phyloP scores from a whole-genome alignment of 2,329 filamentous ascomycete genomes.

The Trichoderma citrinoviride region DNA sequence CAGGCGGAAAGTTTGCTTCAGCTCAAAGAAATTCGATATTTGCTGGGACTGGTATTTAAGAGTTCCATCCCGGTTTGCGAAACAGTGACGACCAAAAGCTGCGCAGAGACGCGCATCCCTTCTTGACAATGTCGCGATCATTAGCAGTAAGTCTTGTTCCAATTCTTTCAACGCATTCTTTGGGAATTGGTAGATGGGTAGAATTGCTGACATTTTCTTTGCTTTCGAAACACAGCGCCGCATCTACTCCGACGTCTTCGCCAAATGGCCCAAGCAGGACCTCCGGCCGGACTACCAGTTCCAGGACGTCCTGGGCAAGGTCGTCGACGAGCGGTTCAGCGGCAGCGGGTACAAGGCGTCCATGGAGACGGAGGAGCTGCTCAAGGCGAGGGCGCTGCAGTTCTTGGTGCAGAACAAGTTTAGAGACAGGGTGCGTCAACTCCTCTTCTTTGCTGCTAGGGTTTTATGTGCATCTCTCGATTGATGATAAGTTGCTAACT shows the following conservation, averaged over 20 bases:
- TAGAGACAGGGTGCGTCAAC: constrained; percentile 47
- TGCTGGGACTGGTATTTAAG: neutral
- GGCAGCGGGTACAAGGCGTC: constrained; percentile 32
- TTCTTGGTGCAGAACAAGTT: constrained; percentile 60
- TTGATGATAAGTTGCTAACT: constrained; percentile 17
- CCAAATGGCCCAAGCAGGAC: constrained; percentile 62
- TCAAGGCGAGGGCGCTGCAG: constrained; percentile 59
- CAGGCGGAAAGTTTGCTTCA: neutral
- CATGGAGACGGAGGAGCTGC: constrained; percentile 49
- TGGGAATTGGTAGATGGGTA: too few relatives aligned
- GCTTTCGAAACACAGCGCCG: too few relatives aligned
- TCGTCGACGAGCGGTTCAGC: constrained; percentile 37
- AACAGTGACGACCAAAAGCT: neutral
- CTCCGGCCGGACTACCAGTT: constrained; percentile 63
- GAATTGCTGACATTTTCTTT: too few relatives aligned
- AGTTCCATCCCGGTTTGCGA: constrained; percentile 1
- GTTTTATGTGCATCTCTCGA: neutral
- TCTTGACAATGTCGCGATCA: constrained; percentile 34
- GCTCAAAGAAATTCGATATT: constrained; percentile 16
- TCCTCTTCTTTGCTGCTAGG: neutral
- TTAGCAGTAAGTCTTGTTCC: constrained; percentile 30
- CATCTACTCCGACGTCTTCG: constrained; percentile 40
- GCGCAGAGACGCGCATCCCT: constrained; percentile 12
- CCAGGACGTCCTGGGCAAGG: constrained; percentile 50
- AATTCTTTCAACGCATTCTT: too few relatives aligned